Evolutionary conservation across 1,284 basidiomycete species (phyloP), one percentile per base, ranked within the genome.

Genomic region (Coniferiporia weirii): DNA sequence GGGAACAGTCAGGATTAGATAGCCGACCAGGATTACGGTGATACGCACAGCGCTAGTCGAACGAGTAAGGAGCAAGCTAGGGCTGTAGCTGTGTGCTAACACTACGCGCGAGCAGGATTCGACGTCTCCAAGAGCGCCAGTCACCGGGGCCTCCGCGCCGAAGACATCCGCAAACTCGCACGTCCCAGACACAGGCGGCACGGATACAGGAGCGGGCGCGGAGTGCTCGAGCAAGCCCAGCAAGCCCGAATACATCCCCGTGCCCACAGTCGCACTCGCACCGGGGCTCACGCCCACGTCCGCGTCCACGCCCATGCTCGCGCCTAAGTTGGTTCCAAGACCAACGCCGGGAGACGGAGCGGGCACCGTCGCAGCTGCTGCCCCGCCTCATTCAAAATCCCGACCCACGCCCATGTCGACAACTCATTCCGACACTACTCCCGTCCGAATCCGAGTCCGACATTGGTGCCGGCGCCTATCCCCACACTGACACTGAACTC

Each of bases 151-250:
- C 45, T 49, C 46, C 6, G n/a, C 45, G 5, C 54, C 54, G 48
- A 56, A 56, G 19, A 49, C 54, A 17, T 56, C 49, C 45, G 45
- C 54, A 20, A 49, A 49, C 34, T 56, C 54, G 32, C 45, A 20
- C 13, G 54, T 56, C 45, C 45, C 44, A 40, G 36, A 7, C 3
- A 10, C 47, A 20, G 46, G n/a, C 20, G n/a, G 49, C 49, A 6
- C 13, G 49, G 3, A 27, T 4, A n/a, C 32, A 20, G 48, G 15
- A 27, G 22, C 17, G 17, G 49, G 13, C 13, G 7, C 19, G 32
- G 13, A 51, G 9, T 17, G 32, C 49, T 17, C 32, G 10, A 35
- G 27, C 49, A 36, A n/a, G 13, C 12, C 22, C 49, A n/a, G 22
- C 20, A 15, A 5, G 12, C 10, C n/a, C 49, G 15, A 35, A 3